These are phyloP conservation scores for Pisolithus microcarpus DNA, from an alignment of 768 basidiomycete species.

Conservation along the genomic window DNA sequence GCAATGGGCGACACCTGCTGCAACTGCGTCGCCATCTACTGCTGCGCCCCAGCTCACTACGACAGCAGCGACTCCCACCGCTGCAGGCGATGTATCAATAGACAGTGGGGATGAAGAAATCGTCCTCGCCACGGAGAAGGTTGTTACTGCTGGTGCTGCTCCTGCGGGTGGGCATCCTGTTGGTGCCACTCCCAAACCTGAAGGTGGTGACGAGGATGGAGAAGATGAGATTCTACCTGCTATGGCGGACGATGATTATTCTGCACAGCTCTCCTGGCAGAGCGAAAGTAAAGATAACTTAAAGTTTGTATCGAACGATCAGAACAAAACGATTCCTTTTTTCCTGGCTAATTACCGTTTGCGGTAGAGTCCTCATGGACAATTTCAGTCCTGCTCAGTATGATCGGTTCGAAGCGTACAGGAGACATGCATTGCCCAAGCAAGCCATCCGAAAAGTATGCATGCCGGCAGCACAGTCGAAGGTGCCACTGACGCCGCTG, in stretches of 20 bases:
- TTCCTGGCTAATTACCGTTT: background rate
- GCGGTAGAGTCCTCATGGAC: conserved; percentile 76
- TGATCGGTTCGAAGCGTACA: conserved; percentile 83
- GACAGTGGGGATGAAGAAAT: conserved; percentile 6
- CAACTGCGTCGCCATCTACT: background rate
- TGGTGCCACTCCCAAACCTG: conserved; percentile 8
- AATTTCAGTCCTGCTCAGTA: conserved; percentile 80
- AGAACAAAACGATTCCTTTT: conserved; percentile 4
- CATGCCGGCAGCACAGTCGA: background rate
- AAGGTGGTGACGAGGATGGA: conserved; percentile 55
- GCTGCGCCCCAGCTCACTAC: background rate
- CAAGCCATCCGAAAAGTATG: conserved; percentile 72
- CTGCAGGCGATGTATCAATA: conserved; percentile 4
- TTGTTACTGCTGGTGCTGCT: background rate
- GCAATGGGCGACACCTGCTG: conserved; percentile 25
- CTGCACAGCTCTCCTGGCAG: conserved; percentile 75
- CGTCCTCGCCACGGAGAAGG: background rate
- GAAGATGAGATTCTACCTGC: conserved; percentile 76
- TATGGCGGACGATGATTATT: conserved; percentile 87
- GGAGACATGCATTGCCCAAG: conserved; percentile 77
- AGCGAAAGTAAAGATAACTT: conserved; percentile 85
- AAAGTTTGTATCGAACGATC: conserved; percentile 41
- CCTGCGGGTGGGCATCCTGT: background rate
- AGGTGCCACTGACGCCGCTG: background rate
- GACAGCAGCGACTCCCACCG: conserved; percentile 1